phyloP scores from a whole-genome alignment of 768 basidiomycete species.

The Tricholoma furcatifolium region DNA sequence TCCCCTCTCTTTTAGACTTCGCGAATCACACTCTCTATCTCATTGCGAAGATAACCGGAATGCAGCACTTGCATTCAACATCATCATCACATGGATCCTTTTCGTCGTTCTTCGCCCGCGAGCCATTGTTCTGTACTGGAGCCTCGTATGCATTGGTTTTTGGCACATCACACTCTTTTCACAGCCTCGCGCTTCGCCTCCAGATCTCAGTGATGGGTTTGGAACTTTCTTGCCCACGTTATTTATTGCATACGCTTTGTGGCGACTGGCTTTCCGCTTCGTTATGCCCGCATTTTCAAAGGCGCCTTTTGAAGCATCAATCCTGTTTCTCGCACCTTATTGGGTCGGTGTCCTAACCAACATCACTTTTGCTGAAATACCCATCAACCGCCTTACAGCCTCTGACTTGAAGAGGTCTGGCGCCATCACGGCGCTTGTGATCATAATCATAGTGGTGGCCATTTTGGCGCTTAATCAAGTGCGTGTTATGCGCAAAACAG shows the following conservation, averaged over 20 bases:
- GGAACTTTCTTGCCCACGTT: slow-evolving; percentile 74
- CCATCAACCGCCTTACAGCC: slow-evolving; percentile 72
- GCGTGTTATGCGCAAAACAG: slow-evolving; percentile 81
- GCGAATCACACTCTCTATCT: slow-evolving; percentile 42
- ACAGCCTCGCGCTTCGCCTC: slow-evolving; percentile 65
- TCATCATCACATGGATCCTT: slow-evolving; percentile 61
- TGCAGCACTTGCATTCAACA: slow-evolving; percentile 70
- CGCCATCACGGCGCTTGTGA: slow-evolving; percentile 63
- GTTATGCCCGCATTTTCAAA: slow-evolving; percentile 67
- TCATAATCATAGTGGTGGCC: slow-evolving; percentile 63
- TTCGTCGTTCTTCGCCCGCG: slow-evolving; percentile 74
- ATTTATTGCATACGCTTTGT: slow-evolving; percentile 78
- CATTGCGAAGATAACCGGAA: slow-evolving; percentile 73
- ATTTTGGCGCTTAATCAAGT: slow-evolving; percentile 70
- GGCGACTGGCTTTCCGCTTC: slow-evolving; percentile 74
- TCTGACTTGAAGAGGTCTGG: slow-evolving; percentile 71
- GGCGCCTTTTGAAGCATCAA: slow-evolving; percentile 67
- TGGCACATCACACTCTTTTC: slow-evolving; percentile 86
- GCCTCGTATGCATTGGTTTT: slow-evolving; percentile 77
- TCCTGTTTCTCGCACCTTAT: slow-evolving; percentile 75
- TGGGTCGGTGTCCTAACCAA: slow-evolving; percentile 81
- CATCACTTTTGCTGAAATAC: slow-evolving; percentile 67
- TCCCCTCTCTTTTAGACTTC: slow-evolving; percentile 67
- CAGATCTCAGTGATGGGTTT: slow-evolving; percentile 71
- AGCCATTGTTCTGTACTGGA: slow-evolving; percentile 70